phyloP scores from a whole-genome alignment of 129 eudicot genomes.

The Lonicera japonica region DNA sequence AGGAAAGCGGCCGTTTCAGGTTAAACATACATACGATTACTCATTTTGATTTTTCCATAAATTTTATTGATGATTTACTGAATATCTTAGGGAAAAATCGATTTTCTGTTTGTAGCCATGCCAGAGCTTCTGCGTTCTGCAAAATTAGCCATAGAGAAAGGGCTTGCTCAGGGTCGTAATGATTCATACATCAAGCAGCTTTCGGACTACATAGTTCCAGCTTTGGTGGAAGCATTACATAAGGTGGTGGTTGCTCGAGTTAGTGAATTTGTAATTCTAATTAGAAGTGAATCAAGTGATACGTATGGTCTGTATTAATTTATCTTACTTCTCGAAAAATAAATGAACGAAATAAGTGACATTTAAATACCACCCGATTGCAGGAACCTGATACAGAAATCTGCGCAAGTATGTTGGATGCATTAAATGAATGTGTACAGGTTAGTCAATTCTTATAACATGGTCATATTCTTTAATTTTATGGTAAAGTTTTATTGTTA shows the following conservation, averaged over 20 bases:
- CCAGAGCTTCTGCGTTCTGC: constrained; percentile 95
- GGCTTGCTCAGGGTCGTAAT: constrained; percentile 93
- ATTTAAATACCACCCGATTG: constrained; percentile 7
- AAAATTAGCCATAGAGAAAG: constrained; percentile 92
- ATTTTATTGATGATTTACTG: background rate
- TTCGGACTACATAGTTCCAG: constrained; percentile 86
- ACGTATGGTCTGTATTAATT: background rate
- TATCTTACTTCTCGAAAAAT: background rate
- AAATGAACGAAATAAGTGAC: background rate
- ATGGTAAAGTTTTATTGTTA: background rate
- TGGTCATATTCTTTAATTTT: background rate
- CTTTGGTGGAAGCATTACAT: constrained; percentile 94
- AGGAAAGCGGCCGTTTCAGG: constrained; percentile 99
- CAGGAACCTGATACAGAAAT: constrained; percentile 99
- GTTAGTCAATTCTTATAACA: constrained; percentile 31
- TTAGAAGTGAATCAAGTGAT: too few relatives aligned
- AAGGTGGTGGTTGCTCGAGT: constrained; percentile 40
- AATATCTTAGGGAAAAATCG: background rate
- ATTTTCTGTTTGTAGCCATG: constrained; percentile 57
- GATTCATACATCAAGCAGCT: constrained; percentile 89
- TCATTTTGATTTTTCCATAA: background rate
- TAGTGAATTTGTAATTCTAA: background rate
- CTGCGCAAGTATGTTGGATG: constrained; percentile 91
- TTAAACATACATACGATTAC: constrained; percentile 9
- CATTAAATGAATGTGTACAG: constrained; percentile 90